Base-by-base conservation (phyloP, 2,329 filamentous ascomycete genomes). In the Alternaria novae-zelandiae region DNA sequence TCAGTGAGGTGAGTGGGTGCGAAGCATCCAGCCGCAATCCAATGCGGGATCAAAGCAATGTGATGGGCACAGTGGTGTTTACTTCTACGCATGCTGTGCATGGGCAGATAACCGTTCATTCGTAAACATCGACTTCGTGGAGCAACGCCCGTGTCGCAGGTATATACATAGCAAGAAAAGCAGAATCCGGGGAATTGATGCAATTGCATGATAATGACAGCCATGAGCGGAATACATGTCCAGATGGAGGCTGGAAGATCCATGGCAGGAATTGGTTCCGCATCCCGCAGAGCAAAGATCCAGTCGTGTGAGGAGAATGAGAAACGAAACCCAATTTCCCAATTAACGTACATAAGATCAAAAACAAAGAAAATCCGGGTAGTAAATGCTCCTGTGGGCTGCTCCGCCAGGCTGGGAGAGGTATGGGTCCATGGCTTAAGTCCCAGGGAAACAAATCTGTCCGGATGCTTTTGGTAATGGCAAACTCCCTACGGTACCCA, bases 141-240 rank as follows among this genome's bases (percentile, higher is more conserved):
- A 63, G 50, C 62, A 64, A 46, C 59, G 49, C 54, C 57, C 59
- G 61, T 57, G 58, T 62, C 55, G 60, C 54, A 67, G 74, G 73
- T 77, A 78, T 78, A 75, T 78, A 79, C 76, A 79, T 76, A 70
- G 61, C 67, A 68, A 72, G 43, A 65, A 59, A 58, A 63, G 66
- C 66, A 59, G 58, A 46, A 61, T 67, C 66, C 61, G 59, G 60
- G 36, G 30, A 50, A 53, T 51, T 57, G 49, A 57, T 66, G 43
- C 50, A 61, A 41, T 46, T 51, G 47, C 54, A 63, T 56, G 49
- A 62, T 62, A 58, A 47, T 50, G 28, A 58, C 45, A 45, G 55
- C 54, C 59, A 59, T 44, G 23, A 59, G 46, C 54, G 60, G 57
- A 56, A 60, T 55, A 32, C 58, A 57, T 32, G 46, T 61, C 60